Base-by-base conservation (phyloP, 495 filamentous ascomycete genomes). In the Penicillium ochrochloron region DNA sequence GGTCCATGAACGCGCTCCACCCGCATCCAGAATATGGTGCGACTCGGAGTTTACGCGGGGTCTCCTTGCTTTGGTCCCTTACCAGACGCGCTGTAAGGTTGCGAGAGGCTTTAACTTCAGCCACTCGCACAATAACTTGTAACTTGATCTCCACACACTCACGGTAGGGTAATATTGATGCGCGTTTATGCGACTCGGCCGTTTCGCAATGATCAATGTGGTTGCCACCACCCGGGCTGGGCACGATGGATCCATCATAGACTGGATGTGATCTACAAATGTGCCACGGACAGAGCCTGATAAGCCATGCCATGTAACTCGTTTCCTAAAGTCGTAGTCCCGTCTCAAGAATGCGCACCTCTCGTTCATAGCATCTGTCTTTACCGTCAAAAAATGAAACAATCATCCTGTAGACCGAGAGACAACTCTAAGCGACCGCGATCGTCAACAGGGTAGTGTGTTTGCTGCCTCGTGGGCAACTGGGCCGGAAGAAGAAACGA, bases 31-130 rank as follows among this genome's bases (percentile, higher is more conserved):
- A 35, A 42, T 21, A 62, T 63, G 53, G 31, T 62, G 61, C 61
- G 59, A 66, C 57, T 61, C 64, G 64, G 69, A 62, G 62, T 14
- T 68, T 66, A 37, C 44, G 14, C 42, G 63, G 59, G 52, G 25
- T 67, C 64, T 62, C 71, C 71, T 73, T 73, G 44, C 71, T 62
- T 71, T 19, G 15, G 25, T 64, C 64, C 65, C 63, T 64, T 68
- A 56, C 59, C 42, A 50, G 31, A 29, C 42, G 48, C 64, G 53
- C 60, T 65, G 63, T 65, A 67, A 62, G 64, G 67, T 62, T 41
- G 27, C 50, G 29, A 37, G 31, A 50, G 52, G 62, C 55, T 60
- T 66, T 61, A 60, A 68, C 56, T 64, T 66, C 59, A 61, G 62
- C 64, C 62, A 67, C 57, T 67, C 50, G 52, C 50, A 23, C 41